Evolutionary conservation across 1,139 yeast species (phyloP).

Genomic region (Suhomyces bolitotheri): DNA sequence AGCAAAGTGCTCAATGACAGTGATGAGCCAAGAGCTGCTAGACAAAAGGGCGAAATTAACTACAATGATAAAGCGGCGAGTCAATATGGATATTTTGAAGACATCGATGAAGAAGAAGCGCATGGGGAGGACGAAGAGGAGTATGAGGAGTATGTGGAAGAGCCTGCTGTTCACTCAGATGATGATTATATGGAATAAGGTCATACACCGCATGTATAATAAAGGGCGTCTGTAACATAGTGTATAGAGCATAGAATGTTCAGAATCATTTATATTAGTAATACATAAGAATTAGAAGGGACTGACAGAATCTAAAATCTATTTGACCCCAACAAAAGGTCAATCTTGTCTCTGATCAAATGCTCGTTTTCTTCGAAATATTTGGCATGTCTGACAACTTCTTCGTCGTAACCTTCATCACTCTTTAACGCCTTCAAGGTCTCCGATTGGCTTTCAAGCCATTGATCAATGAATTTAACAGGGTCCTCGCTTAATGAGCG

Average conservation of each 20-base stretch:
- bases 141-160: conserved; percentile 20
- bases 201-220: too few relatives aligned
- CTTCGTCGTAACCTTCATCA: conserved; percentile 91
- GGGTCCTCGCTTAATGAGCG: conserved; percentile 75
- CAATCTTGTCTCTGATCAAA: conserved; percentile 72
- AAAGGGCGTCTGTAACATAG: conserved; percentile 10
- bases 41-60: conserved; percentile 18
- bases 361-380: conserved; percentile 73
- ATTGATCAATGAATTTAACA: conserved; percentile 66
- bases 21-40: conserved; percentile 16
- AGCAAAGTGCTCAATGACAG: conserved; percentile 8
- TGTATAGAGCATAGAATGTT: conserved; percentile 7
- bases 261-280: conserved; percentile 7
- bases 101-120: conserved; percentile 15
- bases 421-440: conserved; percentile 76
- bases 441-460: conserved; percentile 74
- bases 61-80: conserved; percentile 16
- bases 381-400: conserved; percentile 77
- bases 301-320: conserved; percentile 17
- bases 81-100: conserved; percentile 12
- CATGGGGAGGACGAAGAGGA: conserved; percentile 17
- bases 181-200: conserved; percentile 16
- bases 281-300: conserved; percentile 9
- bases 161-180: conserved; percentile 11
- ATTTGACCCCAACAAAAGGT: conserved; percentile 56